Percentiles rank a stretch among this genome's conserved stretches.
phyloP scores from a whole-genome alignment of 2,329 filamentous ascomycete genomes.

The Thelonectria olida region DNA sequence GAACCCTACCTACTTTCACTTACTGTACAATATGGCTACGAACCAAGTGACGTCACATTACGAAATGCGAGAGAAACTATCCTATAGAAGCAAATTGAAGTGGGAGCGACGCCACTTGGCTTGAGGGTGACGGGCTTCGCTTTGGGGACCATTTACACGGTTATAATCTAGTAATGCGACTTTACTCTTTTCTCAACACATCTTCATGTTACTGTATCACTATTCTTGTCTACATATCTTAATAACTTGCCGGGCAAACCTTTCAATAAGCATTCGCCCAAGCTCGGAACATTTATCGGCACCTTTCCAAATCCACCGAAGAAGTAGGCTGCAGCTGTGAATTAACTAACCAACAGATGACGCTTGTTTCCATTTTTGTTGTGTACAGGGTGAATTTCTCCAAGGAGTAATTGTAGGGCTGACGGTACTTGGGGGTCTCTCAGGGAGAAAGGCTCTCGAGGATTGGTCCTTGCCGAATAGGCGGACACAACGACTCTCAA shows the following conservation, averaged over 20 bases:
- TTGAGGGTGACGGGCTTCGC: constrained; percentile 28
- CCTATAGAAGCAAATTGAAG: constrained; percentile 23
- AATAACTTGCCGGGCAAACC: no score
- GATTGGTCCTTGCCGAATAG: no score
- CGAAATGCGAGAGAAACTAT: constrained; percentile 20
- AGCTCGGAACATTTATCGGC: constrained; percentile 7
- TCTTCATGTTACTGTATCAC: no score
- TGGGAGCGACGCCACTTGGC: constrained; percentile 29
- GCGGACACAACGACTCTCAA: no score
- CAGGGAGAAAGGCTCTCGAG: no score
- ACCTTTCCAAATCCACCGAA: constrained; percentile 5
- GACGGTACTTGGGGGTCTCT: no score
- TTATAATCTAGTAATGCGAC: constrained; percentile 41
- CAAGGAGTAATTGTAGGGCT: no score
- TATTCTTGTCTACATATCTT: neutral
- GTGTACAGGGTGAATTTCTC: no score
- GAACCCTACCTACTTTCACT: constrained; percentile 9
- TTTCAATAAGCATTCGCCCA: neutral
- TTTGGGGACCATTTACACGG: constrained; percentile 34
- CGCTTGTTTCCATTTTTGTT: no score
- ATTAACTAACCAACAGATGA: neutral
- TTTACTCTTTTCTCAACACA: constrained; percentile 29
- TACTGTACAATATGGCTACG: constrained; percentile 33
- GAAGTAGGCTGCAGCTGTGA: neutral
- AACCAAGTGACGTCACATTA: constrained; percentile 36